Evolutionary conservation across 139 green algal genomes (phyloP).

Genomic region (Chlamydomonas sp.): DNA sequence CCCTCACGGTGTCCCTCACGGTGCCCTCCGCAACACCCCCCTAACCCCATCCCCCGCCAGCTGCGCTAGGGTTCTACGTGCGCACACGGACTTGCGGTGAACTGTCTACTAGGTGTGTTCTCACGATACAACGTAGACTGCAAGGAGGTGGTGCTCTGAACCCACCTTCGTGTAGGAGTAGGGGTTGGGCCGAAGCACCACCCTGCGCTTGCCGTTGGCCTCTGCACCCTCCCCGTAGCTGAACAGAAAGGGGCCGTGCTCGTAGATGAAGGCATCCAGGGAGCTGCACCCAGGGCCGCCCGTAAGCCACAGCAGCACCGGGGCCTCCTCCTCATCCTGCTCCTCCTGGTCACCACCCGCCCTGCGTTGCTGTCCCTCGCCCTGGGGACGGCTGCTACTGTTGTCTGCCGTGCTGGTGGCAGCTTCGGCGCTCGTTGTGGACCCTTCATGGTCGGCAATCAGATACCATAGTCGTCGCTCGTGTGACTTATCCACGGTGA

Average conservation of each 20-base stretch:
- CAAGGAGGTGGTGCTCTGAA: neutral
- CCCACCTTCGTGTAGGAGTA: constrained; percentile 64
- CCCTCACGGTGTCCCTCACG: no score
- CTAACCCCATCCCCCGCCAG: no score
- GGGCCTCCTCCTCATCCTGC: neutral
- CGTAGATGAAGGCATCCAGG: constrained; percentile 72
- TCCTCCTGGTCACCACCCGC: neutral
- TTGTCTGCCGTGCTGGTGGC: neutral
- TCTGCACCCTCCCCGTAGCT: neutral
- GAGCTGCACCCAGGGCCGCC: constrained; percentile 58
- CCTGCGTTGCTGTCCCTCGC: neutral
- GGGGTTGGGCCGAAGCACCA: constrained; percentile 52
- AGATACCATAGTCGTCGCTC: constrained; percentile 51
- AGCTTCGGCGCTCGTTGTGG: neutral
- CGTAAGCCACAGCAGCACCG: constrained; percentile 62
- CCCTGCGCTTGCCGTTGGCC: neutral
- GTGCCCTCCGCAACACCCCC: no score
- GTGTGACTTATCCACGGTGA: constrained; percentile 43
- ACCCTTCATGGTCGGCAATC: constrained; percentile 43
- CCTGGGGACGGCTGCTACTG: neutral
- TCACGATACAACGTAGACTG: neutral
- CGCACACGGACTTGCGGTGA: no score
- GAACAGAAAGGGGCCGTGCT: constrained; percentile 75
- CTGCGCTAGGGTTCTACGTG: no score
- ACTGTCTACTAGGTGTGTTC: no score